These are phyloP conservation scores for Endotrypanum monterogeii DNA, from an alignment of 208 protist genomes.

Conservation along the genomic window DNA sequence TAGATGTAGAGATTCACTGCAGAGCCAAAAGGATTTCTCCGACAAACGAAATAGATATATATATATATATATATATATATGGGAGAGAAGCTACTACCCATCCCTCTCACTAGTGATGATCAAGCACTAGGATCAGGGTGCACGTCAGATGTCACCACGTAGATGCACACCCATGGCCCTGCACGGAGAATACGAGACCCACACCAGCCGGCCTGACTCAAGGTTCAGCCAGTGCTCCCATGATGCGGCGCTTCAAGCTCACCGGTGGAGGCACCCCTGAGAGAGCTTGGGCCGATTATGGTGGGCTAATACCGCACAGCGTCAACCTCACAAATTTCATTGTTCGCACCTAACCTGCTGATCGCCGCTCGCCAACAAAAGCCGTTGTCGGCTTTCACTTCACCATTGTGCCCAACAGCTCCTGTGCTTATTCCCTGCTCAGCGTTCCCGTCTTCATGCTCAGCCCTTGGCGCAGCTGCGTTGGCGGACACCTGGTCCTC, in stretches of 20 bases:
- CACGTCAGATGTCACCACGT: neutral
- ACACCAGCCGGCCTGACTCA: neutral
- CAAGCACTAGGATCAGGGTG: no score
- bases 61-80: neutral
- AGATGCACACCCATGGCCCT: neutral
- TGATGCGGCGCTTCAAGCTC: neutral
- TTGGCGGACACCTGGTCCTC: neutral
- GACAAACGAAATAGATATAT: no score
- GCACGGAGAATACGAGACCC: neutral
- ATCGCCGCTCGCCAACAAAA: slow-evolving; percentile 3
- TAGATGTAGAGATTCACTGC: no score
- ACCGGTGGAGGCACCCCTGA: slow-evolving; percentile 10
- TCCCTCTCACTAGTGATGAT: no score
- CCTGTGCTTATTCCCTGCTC: slow-evolving; percentile 8
- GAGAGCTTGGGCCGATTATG: neutral
- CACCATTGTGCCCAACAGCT: slow-evolving; percentile 20
- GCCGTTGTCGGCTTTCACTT: slow-evolving; percentile 1
- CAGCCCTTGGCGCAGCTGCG: neutral
- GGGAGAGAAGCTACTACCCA: neutral
- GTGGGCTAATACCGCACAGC: slow-evolving; percentile 14
- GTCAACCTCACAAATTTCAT: slow-evolving; percentile 20
- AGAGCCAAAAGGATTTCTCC: no score
- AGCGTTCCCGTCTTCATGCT: slow-evolving; percentile 4
- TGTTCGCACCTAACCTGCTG: slow-evolving; percentile 13
- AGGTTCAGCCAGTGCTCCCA: neutral